phyloP scores from a whole-genome alignment of 192 early-diverging fungal genomes.

The Helicostylum pulchrum region DNA sequence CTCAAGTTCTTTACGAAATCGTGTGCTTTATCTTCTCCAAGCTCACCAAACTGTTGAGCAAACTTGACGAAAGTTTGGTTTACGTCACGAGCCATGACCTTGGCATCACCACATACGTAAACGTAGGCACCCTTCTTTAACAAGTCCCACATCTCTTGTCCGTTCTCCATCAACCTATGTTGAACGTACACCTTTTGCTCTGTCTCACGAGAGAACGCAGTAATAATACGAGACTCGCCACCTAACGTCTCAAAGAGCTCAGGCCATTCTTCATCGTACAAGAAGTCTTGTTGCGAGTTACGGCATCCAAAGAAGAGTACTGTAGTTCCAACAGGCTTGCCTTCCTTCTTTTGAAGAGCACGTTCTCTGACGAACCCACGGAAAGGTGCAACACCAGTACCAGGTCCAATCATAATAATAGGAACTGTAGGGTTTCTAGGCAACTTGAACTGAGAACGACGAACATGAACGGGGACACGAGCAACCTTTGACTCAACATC shows the following conservation, averaged over 20 bases:
- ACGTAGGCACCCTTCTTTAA: constrained; percentile 77
- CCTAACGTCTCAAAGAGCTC: constrained; percentile 60
- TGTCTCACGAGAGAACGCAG: constrained; percentile 86
- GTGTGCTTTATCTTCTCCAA: constrained; percentile 64
- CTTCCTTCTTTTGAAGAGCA: constrained; percentile 55
- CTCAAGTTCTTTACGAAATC: constrained; percentile 87
- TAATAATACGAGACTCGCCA: constrained; percentile 67
- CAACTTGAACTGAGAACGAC: constrained; percentile 86
- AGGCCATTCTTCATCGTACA: constrained; percentile 84
- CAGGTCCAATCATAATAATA: constrained; percentile 98
- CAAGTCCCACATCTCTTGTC: constrained; percentile 77
- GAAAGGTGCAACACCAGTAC: constrained; percentile 98
- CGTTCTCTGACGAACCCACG: constrained; percentile 94
- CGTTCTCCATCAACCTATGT: constrained; percentile 75
- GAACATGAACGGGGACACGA: constrained; percentile 83
- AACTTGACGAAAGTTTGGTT: constrained; percentile 65
- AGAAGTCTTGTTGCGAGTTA: constrained; percentile 77
- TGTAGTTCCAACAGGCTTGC: constrained; percentile 73
- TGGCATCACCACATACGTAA: constrained; percentile 97
- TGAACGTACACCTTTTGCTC: constrained; percentile 93
- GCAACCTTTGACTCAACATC: constrained; percentile 21
- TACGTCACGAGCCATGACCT: constrained; percentile 97
- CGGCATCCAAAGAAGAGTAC: constrained; percentile 96
- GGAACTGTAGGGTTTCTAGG: constrained; percentile 78
- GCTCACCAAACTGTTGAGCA: constrained; percentile 64